These are phyloP conservation scores for Lathyrus sativus DNA, from an alignment of 306 rosid species.

Conservation along the genomic window DNA sequence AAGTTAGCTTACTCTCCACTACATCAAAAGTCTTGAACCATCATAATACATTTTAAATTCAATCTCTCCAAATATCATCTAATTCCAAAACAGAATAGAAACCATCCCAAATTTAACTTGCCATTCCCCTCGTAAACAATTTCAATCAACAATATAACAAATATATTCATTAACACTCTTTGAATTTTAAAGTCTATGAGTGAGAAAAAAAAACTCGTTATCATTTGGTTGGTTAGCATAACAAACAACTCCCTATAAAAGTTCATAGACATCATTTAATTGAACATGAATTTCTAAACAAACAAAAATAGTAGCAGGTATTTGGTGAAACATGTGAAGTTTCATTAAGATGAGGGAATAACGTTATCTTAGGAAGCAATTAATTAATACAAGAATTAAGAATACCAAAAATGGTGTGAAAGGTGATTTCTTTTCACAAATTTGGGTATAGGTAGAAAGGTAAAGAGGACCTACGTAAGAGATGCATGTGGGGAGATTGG, in stretches of 20 bases:
- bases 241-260: neutral
- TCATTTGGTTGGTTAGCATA: neutral
- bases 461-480: conserved; percentile 47
- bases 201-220: too few species aligned
- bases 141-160: too few species aligned
- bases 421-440: neutral
- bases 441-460: conserved; percentile 6
- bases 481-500: conserved; percentile 63
- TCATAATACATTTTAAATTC: too few species aligned
- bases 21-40: too few species aligned
- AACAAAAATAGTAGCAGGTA: neutral
- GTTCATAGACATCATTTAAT: neutral
- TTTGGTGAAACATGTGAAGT: conserved; percentile 27
- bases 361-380: neutral
- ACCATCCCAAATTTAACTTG: too few species aligned
- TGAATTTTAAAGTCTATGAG: too few species aligned
- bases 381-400: neutral
- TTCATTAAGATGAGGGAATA: conserved; percentile 16
- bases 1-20: too few species aligned
- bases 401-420: conserved; percentile 4
- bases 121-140: too few species aligned
- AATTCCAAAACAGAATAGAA: too few species aligned
- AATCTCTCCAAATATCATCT: too few species aligned
- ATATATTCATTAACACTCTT: too few species aligned
- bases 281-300: neutral